phyloP scores from a whole-genome alignment of 208 protist species.

The Wallacemonas sp. region DNA sequence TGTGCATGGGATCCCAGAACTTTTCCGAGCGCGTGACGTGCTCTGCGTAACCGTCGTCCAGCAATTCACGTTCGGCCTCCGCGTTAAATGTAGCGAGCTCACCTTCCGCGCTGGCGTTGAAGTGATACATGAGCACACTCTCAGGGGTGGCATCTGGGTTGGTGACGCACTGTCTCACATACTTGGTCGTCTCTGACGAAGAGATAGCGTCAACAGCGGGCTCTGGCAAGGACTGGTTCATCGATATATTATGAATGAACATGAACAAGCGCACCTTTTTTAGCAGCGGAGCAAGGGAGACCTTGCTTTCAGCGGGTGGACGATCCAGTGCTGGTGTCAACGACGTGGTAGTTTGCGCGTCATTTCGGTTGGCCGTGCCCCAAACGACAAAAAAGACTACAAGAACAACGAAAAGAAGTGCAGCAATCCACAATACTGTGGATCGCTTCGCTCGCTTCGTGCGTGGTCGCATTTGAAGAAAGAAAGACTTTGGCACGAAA shows the following conservation, averaged over 20 bases:
- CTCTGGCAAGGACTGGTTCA: not conserved
- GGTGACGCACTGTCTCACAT: not conserved
- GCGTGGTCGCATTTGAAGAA: not conserved
- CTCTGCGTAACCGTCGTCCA: conserved; percentile 32
- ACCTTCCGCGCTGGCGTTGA: conserved; percentile 13
- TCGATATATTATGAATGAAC: conserved; percentile 7
- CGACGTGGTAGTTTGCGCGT: not conserved
- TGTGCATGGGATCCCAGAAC: conserved; percentile 37
- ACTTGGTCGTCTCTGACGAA: not conserved
- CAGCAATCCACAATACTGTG: not conserved
- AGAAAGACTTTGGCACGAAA: conserved; percentile 61
- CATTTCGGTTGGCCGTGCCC: not conserved
- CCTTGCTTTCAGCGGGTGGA: not conserved
- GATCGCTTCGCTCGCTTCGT: not conserved
- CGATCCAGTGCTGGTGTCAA: not conserved
- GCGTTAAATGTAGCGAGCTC: conserved; percentile 26
- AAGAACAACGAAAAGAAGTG: not conserved
- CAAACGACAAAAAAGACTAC: not conserved
- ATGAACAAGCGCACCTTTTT: conserved; percentile 4
- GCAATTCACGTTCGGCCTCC: conserved; percentile 34
- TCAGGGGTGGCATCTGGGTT: conserved; percentile 19
- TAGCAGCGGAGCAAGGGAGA: not conserved
- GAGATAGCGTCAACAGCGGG: not conserved
- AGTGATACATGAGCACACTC: conserved; percentile 23
- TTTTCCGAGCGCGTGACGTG: conserved; percentile 23